Base-by-base conservation (phyloP, 441 rosid genomes). In the Euphorbia celastroides region DNA sequence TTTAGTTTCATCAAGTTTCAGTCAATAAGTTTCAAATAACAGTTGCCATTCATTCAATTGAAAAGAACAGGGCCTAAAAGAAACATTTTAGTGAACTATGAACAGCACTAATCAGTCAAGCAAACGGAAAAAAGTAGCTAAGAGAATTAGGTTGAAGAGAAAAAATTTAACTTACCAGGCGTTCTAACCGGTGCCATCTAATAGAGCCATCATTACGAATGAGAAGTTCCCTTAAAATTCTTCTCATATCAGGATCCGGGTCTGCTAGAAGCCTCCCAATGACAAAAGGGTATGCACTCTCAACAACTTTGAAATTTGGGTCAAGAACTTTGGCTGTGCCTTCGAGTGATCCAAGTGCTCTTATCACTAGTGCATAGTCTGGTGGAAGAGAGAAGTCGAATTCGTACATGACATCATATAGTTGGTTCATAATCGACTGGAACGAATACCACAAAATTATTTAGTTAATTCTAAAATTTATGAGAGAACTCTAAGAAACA, bases 211-310 rank as follows among this genome's bases (percentile, higher is more conserved):
- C 82, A 64, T 92, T 85, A 60, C 85, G 66, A 50, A 92, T 92
- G 61, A 95, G 81, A 72, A 95, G 98, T 73, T 92, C 88, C 86
- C 92, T 87, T 62, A 95, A 79, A 67, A 88, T 84, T 77, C 79
- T 92, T 78, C 99, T 84, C 99, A 95, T 95, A 73, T 95, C 99
- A 79, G 98, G 97, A 79, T 84, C 84, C 59, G 98, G 80, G 75
- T 95, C 99, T 52, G 83, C 97, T 62, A 95, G 81, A 62, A 95
- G 95, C 79, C 97, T 90, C 64, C 95, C 98, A 23, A 95, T 77
- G 28, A 95, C 88, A 74, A 88, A 95, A 57, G 98, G 98, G 70
- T 95, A 90, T 55, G 98, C 93, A 69, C 92, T 90, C 76, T 90
- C 99, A 9, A 92, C 74, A 62, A 95, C 98, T 76, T 88, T 88